phyloP scores from a whole-genome alignment of 1,284 basidiomycete species.

The Leucoagaricus sp. region DNA sequence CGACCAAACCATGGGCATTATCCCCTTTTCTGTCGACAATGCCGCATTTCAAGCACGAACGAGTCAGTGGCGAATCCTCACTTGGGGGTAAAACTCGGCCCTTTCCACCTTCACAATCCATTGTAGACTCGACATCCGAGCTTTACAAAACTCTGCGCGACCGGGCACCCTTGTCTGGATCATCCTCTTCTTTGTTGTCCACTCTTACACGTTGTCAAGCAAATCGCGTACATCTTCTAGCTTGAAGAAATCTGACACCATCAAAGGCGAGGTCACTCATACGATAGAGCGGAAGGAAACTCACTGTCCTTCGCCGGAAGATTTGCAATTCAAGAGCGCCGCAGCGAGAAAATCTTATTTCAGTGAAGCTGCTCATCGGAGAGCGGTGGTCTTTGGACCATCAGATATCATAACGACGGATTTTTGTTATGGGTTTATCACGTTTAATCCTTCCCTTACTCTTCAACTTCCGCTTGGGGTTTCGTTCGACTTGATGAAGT shows the following conservation, averaged over 20 bases:
- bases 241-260: slow-evolving; percentile 6
- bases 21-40: slow-evolving; percentile 87
- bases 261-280: slow-evolving; percentile 23
- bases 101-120: slow-evolving; percentile 50
- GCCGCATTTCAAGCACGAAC: slow-evolving; percentile 71
- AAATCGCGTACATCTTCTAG: neutral
- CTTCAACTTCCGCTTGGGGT: slow-evolving; percentile 76
- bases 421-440: slow-evolving; percentile 79
- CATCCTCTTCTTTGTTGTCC: neutral
- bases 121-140: slow-evolving; percentile 55
- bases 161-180: slow-evolving; percentile 10
- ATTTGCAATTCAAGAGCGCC: slow-evolving; percentile 35
- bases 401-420: slow-evolving; percentile 75
- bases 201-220: slow-evolving; percentile 3
- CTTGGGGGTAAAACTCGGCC: slow-evolving; percentile 24
- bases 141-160: slow-evolving; percentile 39
- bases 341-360: slow-evolving; percentile 64
- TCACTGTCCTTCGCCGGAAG: neutral
- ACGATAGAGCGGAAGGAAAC: slow-evolving; percentile 16
- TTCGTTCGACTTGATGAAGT: slow-evolving; percentile 78
- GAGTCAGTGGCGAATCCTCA: slow-evolving; percentile 15
- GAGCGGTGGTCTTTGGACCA: slow-evolving; percentile 42
- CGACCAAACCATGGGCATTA: slow-evolving; percentile 81
- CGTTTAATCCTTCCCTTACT: slow-evolving; percentile 67
- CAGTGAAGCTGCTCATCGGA: slow-evolving; percentile 48